Base-by-base conservation (phyloP, 257 asterid species). In the Eucommia ulmoides region DNA sequence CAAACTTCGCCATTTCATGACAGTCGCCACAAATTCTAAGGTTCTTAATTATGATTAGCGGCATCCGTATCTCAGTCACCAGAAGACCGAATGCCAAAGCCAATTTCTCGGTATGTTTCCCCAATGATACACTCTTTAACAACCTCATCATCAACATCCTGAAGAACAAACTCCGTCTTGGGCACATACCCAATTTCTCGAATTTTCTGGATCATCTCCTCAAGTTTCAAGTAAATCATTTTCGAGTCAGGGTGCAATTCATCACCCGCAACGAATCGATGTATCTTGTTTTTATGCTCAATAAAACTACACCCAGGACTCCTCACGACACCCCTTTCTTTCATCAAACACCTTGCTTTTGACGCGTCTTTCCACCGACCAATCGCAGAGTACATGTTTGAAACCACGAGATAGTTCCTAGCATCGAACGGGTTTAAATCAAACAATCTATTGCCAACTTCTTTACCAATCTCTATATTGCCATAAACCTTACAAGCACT, bases 401-500 rank as follows among this genome's bases (percentile, higher is more conserved):
- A 52, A 26, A 19, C 45, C 46, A 52, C 33, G 7, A 33, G 12
- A 20, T 51, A 51, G 22, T 33, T 51, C 24, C 56, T 51, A 3
- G 7, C 0, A 20, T 42, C 48, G 1, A 21, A 42, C 20, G 48
- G 48, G 48, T 18, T 42, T 42, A 42, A 16, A 42, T 10, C 9
- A 20, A 29, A 52, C 25, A 52, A 33, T 52, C 8, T 29, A 14
- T 52, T 26, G 3, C 45, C 56, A 15, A 29, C 48, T 42, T 42
- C 48, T 18, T 42, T 42, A 2, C 48, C 48, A 42, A 42, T 19
- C 19, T 18, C 48, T 15, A 42, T 42, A 21, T n/a, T 42, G 19
- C 48, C 48, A 51, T 5, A 17, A 51, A 51, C 21, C 24, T 38
- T 51, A 51, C 56, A 51, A 0, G 56, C 56, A 51, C 33, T 51